Percentiles rank a stretch among this genome's conserved stretches.
Conservation (phyloP, 2,329 filamentous ascomycete genomes). For the Fusarium nisikadoi region DNA sequence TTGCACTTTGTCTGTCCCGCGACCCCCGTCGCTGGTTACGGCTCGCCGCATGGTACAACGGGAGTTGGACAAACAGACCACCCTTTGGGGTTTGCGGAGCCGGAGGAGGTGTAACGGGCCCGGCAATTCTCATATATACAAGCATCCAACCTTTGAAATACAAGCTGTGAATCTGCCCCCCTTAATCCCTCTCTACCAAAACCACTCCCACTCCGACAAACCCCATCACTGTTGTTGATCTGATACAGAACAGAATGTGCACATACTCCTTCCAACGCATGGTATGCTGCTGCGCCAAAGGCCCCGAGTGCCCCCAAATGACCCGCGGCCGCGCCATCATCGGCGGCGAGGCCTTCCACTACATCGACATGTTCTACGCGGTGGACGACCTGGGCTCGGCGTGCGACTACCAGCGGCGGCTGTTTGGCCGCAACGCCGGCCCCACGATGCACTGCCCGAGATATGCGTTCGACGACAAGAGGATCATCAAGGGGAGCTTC, state of each 20-base stretch:
- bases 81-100: constrained; percentile 32
- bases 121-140: constrained; percentile 27
- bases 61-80: constrained; percentile 24
- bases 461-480: constrained; percentile 43
- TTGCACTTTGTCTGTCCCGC: constrained; percentile 27
- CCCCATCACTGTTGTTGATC: too few relatives aligned
- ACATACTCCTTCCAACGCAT: constrained; percentile 44
- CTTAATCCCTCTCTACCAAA: not conserved
- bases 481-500: constrained; percentile 41
- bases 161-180: not conserved
- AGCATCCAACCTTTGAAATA: not conserved
- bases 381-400: constrained; percentile 44
- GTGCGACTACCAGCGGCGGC: constrained; percentile 43
- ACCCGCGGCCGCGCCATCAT: constrained; percentile 34
- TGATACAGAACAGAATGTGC: constrained; percentile 29
- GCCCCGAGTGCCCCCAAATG: constrained; percentile 43
- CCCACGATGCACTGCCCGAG: constrained; percentile 41
- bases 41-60: constrained; percentile 35
- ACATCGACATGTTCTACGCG: constrained; percentile 40
- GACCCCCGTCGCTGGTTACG: constrained; percentile 35
- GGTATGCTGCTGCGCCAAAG: constrained; percentile 45
- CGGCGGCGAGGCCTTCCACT: constrained; percentile 41
- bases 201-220: not conserved
- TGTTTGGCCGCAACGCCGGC: constrained; percentile 37
- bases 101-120: constrained; percentile 32